Conservation (phyloP, 129 eudicot species). For the Lactuca sativa region DNA sequence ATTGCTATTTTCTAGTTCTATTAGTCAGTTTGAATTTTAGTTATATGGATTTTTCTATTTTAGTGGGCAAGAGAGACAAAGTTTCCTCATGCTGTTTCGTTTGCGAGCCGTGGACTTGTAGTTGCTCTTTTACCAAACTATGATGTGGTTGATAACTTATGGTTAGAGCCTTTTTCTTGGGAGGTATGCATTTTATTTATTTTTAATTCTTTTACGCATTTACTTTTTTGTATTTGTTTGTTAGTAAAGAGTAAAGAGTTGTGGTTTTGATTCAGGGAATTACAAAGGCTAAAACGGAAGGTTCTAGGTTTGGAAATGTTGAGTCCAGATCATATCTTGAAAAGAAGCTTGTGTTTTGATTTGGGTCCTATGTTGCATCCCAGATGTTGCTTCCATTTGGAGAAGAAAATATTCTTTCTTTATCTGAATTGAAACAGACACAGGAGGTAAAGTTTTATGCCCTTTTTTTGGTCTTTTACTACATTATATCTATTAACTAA, state of each 20-base stretch:
- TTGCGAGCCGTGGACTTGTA: conserved; percentile 90
- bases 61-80: conserved; percentile 88
- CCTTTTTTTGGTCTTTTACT: no score
- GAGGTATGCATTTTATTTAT: conserved; percentile 52
- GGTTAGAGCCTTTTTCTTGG: conserved; percentile 73
- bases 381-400: conserved; percentile 68
- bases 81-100: conserved; percentile 96
- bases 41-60: neutral
- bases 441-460: conserved; percentile 48
- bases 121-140: conserved; percentile 68
- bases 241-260: no score
- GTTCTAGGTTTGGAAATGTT: no score
- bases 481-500: neutral
- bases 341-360: conserved; percentile 67
- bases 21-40: neutral
- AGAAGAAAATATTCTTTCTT: conserved; percentile 69
- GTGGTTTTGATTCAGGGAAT: no score
- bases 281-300: no score
- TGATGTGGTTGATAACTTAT: conserved; percentile 59
- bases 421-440: conserved; percentile 56
- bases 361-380: conserved; percentile 64
- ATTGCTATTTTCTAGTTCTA: conserved; percentile 22
- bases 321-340: conserved; percentile 66
- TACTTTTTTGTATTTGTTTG: no score
- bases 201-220: no score